These are phyloP conservation scores for Pseudohalonectria lignicola DNA, from an alignment of 2,329 filamentous ascomycete species.

Conservation along the genomic window DNA sequence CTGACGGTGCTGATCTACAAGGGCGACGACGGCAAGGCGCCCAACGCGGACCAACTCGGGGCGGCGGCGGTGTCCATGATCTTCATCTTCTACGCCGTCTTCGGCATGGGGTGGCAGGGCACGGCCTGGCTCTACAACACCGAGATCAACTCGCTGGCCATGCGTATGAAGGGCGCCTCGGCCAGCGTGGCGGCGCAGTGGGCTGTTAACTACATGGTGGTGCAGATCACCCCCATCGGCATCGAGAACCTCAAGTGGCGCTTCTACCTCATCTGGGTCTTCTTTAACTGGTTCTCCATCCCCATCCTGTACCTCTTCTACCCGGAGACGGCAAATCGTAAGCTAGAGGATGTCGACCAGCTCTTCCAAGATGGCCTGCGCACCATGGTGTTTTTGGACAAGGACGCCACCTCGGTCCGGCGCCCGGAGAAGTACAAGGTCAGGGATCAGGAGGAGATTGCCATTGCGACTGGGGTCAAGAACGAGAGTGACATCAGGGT, in stretches of 20 bases:
- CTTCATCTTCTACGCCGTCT: constrained; percentile 12
- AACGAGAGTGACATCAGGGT: no score
- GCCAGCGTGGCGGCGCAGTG: not conserved
- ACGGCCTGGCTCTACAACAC: constrained; percentile 30
- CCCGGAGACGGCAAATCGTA: constrained; percentile 35
- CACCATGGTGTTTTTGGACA: no score
- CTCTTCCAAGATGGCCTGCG: no score
- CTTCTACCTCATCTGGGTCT: constrained; percentile 40
- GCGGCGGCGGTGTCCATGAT: constrained; percentile 11
- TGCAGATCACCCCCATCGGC: constrained; percentile 23
- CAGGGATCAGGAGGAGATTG: no score
- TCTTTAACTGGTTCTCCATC: constrained; percentile 32
- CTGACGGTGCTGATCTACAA: constrained; percentile 37
- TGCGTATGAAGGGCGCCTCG: constrained; percentile 26
- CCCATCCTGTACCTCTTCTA: constrained; percentile 37
- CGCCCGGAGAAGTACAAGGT: no score
- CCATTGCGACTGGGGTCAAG: no score
- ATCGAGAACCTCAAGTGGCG: constrained; percentile 34
- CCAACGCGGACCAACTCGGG: constrained; percentile 5
- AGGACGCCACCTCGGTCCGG: no score
- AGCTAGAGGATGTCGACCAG: constrained; percentile 3
- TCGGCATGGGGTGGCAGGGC: constrained; percentile 19
- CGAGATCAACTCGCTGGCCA: constrained; percentile 28
- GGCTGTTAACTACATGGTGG: constrained; percentile 18
- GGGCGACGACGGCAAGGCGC: constrained; percentile 17